Base-by-base conservation (phyloP, 108 stramenopile species). In the Pelagomonas calceolata region DNA sequence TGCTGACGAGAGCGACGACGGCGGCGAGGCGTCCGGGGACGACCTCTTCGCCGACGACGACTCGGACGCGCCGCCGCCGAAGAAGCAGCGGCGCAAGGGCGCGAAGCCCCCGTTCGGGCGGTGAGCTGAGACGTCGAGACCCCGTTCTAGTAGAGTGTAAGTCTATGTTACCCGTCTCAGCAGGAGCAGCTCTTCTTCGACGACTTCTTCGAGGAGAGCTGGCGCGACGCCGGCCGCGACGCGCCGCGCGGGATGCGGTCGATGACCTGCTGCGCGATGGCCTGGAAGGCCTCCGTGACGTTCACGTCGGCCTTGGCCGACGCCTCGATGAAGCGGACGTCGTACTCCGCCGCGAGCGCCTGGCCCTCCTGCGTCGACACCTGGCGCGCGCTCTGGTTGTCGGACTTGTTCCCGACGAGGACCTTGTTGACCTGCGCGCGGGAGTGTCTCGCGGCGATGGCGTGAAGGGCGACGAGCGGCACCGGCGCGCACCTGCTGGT, bases 391-490 rank as follows among this genome's bases (percentile, higher is more conserved):
- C 92, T 86, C 17, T 87, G 73, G 92, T 94, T 94, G 85, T 99
- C 98, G 82, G 94, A 95, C 85, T 99, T 99, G 92, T 99, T 99
- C 34, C 96, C 98, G 35, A 98, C 89, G 72, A 99, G 74, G 71
- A 99, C 91, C 75, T 94, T 96, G 85, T 91, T 92, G 65, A 93
- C 93, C 70, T 95, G 89, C n/a, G 91, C 91, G 66, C 93, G 94
- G 12, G 95, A 95, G 74, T 97, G 94, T 72, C 94, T 88, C 39
- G 66, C 16, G 66, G 63, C 51, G 32, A 26, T 21, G 7, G 17
- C 17, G 35, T 30, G 43, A 44, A 63, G 29, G 63, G 10, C 34
- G 30, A 43, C 10, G 12, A 32, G 45, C 34, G 32, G 32, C 7
- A n/a, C 30, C 51, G 45, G 31, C 69, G n/a, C 16, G 51, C 16